Evolutionary conservation across 768 basidiomycete genomes (phyloP).

Genomic region (Termitomyces sp.): DNA sequence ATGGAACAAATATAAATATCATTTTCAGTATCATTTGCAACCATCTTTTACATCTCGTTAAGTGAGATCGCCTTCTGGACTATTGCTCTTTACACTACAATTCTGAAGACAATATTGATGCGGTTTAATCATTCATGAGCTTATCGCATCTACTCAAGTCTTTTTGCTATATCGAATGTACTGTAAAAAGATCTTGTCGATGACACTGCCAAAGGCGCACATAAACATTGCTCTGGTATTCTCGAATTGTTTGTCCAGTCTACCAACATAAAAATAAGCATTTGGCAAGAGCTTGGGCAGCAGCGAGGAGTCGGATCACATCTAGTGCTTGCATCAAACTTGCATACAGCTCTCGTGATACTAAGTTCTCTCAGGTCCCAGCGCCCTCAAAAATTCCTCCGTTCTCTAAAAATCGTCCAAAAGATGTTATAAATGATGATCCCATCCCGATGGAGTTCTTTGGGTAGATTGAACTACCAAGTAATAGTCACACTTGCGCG

Average conservation of each 20-base stretch:
- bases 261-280: not conserved
- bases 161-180: not conserved
- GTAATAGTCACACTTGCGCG: not conserved
- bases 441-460: not conserved
- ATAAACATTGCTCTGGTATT: not conserved
- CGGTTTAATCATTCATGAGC: not conserved
- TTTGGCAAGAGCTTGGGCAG: not conserved
- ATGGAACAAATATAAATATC: no score
- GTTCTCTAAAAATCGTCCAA: not conserved
- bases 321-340: not conserved
- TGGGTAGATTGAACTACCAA: not conserved
- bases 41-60: no score
- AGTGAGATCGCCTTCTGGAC: no score
- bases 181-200: not conserved
- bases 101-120: no score
- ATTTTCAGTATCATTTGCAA: no score
- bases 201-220: not conserved
- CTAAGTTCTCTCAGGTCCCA: no score
- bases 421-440: not conserved
- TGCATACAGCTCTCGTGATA: not conserved
- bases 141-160: not conserved
- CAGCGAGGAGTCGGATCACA: no score
- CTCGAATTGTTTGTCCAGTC: not conserved
- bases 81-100: no score
- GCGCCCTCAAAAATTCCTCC: not conserved